Base-by-base conservation (phyloP, 768 basidiomycete genomes). In the Lyophyllum decastes region DNA sequence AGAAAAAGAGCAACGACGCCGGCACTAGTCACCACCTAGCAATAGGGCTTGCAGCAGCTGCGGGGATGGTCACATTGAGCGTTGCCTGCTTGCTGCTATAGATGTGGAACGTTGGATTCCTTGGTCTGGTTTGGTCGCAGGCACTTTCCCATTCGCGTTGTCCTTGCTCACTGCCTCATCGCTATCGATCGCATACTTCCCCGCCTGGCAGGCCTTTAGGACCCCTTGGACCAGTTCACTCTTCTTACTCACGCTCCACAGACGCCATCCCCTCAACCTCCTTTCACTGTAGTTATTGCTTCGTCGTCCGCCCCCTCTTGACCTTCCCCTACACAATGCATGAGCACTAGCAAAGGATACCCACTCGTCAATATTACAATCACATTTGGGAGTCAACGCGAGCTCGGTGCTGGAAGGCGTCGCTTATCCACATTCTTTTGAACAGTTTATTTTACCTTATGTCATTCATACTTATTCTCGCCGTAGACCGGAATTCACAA, bases 41-140 rank as follows among this genome's bases (percentile, higher is more conserved):
- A 55, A 53, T 64, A n/a, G 66, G 65, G 48, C 61, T 68, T 38
- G 46, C 66, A 54, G 70, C 66, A 9, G 71, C 65, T n/a, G 66
- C 65, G 26, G 72, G 70, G 27, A 55, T 75, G 63, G 62, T 66
- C 24, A 55, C 72, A 34, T 46, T 68, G 53, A 69, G 72, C 35
- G 49, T 73, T 14, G 62, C 65, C 50, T 62, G 68, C 55, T 58
- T 71, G 53, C 49, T 72, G 54, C 69, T 78, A 60, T 78, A 73
- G 68, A 67, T 33, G 56, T 40, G 49, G 8, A 14, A 26, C 35
- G 25, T 55, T 40, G 35, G n/a, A 17, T 47, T 50, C 47, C 33
- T 53, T 64, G 40, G 19, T 49, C 50, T 64, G 40, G 24, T 46
- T 51, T 52, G 30, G 52, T 45, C 53, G 33, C 52, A 53, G 58